Evolutionary conservation across 768 basidiomycete genomes (phyloP).

Genomic region (Xerocomellus chrysenteron): DNA sequence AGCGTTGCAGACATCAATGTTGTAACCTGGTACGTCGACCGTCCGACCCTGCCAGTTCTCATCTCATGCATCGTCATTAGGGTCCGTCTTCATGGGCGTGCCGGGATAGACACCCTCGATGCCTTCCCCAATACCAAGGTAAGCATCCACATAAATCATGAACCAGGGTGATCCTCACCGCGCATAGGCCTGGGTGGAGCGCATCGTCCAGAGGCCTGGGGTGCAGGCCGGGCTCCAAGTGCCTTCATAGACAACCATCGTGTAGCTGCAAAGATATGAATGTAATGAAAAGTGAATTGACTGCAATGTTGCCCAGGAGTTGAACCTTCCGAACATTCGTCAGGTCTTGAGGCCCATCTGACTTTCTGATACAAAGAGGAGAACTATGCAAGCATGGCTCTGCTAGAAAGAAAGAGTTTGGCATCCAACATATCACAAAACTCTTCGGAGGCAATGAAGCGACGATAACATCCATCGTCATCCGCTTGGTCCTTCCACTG

Average conservation of each 20-base stretch:
- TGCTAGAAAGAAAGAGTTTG: too few species aligned
- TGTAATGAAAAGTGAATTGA: neutral
- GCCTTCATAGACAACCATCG: neutral
- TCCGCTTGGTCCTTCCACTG: neutral
- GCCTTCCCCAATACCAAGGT: conserved; percentile 66
- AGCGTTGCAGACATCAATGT: conserved; percentile 74
- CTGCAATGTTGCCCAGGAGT: too few species aligned
- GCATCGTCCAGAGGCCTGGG: conserved; percentile 20
- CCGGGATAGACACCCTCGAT: conserved; percentile 57
- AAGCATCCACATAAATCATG: neutral
- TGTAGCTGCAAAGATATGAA: neutral
- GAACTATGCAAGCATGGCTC: too few species aligned
- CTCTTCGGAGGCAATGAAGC: too few species aligned
- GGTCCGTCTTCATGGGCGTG: conserved; percentile 48
- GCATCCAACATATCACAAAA: too few species aligned
- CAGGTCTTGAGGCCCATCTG: too few species aligned
- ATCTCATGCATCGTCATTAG: conserved; percentile 33
- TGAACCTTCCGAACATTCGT: too few species aligned
- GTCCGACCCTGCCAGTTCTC: neutral
- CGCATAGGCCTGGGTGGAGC: conserved; percentile 32
- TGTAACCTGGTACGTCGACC: conserved; percentile 52
- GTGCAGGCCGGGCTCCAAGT: conserved; percentile 26
- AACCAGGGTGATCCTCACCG: neutral
- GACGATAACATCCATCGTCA: too few species aligned
- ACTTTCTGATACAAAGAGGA: too few species aligned